A percentile compares a stretch with the other conserved stretches of the same genome.
Evolutionary conservation across 2,329 filamentous ascomycete genomes (phyloP).

Genomic region (Teratosphaeria pseudoeucalypti): DNA sequence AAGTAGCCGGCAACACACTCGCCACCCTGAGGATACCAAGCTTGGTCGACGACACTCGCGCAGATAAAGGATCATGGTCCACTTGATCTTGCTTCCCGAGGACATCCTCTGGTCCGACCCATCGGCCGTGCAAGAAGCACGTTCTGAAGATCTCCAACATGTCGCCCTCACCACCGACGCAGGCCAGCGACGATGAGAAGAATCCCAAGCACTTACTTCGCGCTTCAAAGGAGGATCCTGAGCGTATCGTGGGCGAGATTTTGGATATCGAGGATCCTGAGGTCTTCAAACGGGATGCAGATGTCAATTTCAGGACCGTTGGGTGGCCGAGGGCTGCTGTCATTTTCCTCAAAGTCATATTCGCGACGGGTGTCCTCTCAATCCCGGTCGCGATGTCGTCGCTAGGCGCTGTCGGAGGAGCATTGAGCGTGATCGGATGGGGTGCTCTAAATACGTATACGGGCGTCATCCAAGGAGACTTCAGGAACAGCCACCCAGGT

Average conservation of each 20-base stretch:
- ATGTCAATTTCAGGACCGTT: constrained; percentile 45
- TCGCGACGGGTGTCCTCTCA: constrained; percentile 40
- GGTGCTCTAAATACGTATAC: constrained; percentile 41
- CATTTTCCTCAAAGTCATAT: constrained; percentile 45
- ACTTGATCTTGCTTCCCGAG: background rate
- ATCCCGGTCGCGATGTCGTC: constrained; percentile 41
- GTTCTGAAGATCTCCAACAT: background rate
- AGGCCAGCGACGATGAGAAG: background rate
- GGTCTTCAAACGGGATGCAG: constrained; percentile 41
- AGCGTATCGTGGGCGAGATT: constrained; percentile 14
- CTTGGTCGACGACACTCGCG: background rate
- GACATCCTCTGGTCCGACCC: background rate
- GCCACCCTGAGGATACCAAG: background rate
- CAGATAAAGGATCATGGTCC: background rate
- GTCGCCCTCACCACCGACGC: background rate
- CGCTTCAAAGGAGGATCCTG: constrained; percentile 9
- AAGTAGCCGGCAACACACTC: background rate
- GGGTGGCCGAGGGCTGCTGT: constrained; percentile 42
- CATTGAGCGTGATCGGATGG: constrained; percentile 39
- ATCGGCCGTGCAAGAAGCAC: background rate
- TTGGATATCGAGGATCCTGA: constrained; percentile 31
- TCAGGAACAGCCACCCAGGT: constrained; percentile 32
- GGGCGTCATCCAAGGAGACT: constrained; percentile 41
- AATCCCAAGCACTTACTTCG: background rate
- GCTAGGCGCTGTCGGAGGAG: constrained; percentile 39